Evolutionary conservation across 495 filamentous ascomycete species (phyloP), one percentile per base, ranked within the genome.

Genomic region (Pyrenula aspistea): DNA sequence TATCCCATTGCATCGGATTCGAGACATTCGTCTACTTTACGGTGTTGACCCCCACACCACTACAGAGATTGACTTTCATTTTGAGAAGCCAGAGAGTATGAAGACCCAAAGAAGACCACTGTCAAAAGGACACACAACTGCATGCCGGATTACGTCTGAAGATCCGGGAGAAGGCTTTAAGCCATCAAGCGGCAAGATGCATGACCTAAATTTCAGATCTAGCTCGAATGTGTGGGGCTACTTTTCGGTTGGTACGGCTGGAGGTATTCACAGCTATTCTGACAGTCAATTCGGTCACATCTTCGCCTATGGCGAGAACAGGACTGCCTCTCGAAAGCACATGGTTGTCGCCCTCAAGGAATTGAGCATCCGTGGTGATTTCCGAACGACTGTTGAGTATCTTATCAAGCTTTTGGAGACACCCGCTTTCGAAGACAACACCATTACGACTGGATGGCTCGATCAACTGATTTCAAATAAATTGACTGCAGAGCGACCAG

Each of bases 141-240:
- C 93, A 55, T 99, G 93, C 74, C 89, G 93, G 84, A 99, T 99
- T 73, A 99, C 93, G 24, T 99, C 94, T 1, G 93, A 99, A 73
- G 93, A 99, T 70, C 93, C 93, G 15, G 93, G 92, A 60, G 93
- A 99, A 79, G 93, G 93, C 25, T 99, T 99, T 83, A 99, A 99
- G 79, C 93, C 93, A 55, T 99, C 93, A 21, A 92, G 90, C 65
- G 93, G 93, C 82, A 95, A 89, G 58, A 93, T 99, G 84, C 93
- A 96, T 74, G 93, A 99, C 67, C 77, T 99, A 62, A 99, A 99
- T 77, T 99, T 99, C 84, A 81, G 93, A 58, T 90, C 85, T 76
- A 96, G 91, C 63, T 96, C 93, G 50, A 99, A 99, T 64, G 93
- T 96, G 47, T 99, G 93, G 93, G 93, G 93, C 78, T 99, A 99